Conservation (phyloP, 441 rosid genomes). For the Populus hybrid region DNA sequence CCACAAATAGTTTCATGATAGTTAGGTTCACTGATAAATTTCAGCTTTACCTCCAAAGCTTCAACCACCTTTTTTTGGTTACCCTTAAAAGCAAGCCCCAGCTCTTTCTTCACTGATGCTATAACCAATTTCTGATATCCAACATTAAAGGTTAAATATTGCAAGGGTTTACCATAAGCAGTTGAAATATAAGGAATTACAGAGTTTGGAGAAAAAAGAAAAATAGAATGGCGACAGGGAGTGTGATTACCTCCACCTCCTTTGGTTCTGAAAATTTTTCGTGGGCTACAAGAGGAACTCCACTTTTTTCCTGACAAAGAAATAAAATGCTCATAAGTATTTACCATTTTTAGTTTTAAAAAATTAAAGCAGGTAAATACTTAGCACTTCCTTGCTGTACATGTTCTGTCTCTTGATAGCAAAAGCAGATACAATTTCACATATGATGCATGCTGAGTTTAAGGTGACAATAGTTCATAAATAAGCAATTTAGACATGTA, state of each 20-base stretch:
- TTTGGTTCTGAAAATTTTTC: slow-evolving; percentile 65
- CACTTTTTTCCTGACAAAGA: slow-evolving; percentile 53
- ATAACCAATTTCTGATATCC: slow-evolving; percentile 56
- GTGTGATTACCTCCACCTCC: slow-evolving; percentile 58
- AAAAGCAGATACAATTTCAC: neutral
- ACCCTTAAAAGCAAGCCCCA: slow-evolving; percentile 69
- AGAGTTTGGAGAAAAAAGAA: neutral
- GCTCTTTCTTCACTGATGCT: slow-evolving; percentile 60
- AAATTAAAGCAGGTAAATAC: neutral
- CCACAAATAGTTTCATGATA: neutral
- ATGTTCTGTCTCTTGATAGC: neutral
- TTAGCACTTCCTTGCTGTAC: neutral
- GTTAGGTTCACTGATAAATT: neutral
- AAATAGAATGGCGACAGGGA: neutral
- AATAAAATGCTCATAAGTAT: neutral
- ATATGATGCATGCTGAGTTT: neutral
- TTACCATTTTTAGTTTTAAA: neutral
- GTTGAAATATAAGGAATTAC: neutral
- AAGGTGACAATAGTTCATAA: neutral
- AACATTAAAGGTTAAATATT: neutral
- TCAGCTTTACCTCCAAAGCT: slow-evolving; percentile 59
- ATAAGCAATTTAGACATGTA: neutral
- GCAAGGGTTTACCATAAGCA: neutral
- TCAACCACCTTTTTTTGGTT: slow-evolving; percentile 60
- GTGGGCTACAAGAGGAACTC: slow-evolving; percentile 61